These are phyloP conservation scores for Crithidia mellificae DNA, from an alignment of 208 protist species.

Conservation along the genomic window DNA sequence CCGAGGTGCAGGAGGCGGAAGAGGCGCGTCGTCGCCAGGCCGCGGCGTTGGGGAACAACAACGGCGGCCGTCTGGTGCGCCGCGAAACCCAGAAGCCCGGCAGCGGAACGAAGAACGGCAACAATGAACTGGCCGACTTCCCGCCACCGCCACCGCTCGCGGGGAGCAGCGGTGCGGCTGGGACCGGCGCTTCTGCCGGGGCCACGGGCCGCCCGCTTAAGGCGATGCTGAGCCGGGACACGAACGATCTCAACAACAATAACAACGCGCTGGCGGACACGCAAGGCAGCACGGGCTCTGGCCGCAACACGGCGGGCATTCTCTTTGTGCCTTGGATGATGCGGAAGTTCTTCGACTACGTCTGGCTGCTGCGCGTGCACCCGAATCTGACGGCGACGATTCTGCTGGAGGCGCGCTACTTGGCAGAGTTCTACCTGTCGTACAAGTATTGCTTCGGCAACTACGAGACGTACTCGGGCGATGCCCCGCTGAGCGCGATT, in stretches of 20 bases:
- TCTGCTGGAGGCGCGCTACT: slow-evolving; percentile 76
- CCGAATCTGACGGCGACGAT: slow-evolving; percentile 72
- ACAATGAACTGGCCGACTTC: neutral
- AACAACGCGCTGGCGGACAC: neutral
- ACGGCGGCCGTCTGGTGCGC: neutral
- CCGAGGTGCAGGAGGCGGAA: slow-evolving; percentile 26
- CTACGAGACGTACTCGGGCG: slow-evolving; percentile 58
- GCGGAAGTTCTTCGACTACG: slow-evolving; percentile 76
- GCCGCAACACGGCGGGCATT: slow-evolving; percentile 31
- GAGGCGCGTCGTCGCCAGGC: slow-evolving; percentile 6
- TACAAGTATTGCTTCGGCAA: slow-evolving; percentile 82
- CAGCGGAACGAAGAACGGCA: neutral
- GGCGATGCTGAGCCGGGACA: slow-evolving; percentile 7
- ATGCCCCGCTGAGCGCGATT: slow-evolving; percentile 60
- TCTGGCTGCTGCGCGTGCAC: slow-evolving; percentile 78
- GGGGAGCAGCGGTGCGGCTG: neutral
- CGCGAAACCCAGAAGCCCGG: slow-evolving; percentile 17
- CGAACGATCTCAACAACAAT: no score
- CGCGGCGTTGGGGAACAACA: neutral
- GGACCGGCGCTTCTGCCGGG: neutral
- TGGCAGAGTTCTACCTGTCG: slow-evolving; percentile 75
- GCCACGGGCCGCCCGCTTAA: neutral
- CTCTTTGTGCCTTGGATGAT: slow-evolving; percentile 77
- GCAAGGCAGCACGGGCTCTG: neutral
- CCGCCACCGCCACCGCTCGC: neutral